Base-by-base conservation (phyloP, 352 stramenopile species). In the Saprolegnia parasitica region DNA sequence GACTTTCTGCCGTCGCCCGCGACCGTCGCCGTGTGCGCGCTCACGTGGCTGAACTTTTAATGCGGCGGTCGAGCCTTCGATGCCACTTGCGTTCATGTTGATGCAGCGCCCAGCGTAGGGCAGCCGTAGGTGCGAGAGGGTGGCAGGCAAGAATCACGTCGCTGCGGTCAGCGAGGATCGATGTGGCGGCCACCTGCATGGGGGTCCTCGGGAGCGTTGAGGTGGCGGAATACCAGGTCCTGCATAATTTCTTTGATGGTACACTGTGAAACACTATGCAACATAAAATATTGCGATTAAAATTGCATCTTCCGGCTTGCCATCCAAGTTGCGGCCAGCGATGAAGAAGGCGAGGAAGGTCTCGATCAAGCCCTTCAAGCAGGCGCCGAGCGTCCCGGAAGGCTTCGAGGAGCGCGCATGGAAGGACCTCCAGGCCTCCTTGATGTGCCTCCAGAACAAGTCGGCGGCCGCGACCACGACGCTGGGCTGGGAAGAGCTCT, bases 291-390 rank as follows among this genome's bases (percentile, higher is more conserved):
- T 15, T 46, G 11, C 3, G 18, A 49, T 49, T 49, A 49, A 49
- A 49, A 49, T 49, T n/a, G 13, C 42, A 49, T 49, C 42, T 49
- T n/a, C 1, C 11, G 42, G 42, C 18, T n/a, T n/a, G 18, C 13
- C 11, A 49, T n/a, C 3, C 11, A 49, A 49, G 8, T 49, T 49
- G 42, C 42, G 42, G 35, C 11, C 13, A 60, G 13, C 11, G 52
- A 70, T 70, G 63, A 70, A 70, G 37, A 70, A 70, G 54, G 63
- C 63, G 65, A 92, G 91, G 79, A 94, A 94, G 68, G 85, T 94
- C 75, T 87, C 79, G 57, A 94, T 94, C 70, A 92, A 92, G 60
- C 86, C 86, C 0, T 94, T 94, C 65, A 92, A 92, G 72, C 73
- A 85, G 56, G 81, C 81, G 40, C 87, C 87, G 11, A 90, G 78